These are phyloP conservation scores for Candida saitoana DNA, from an alignment of 805 yeast species.

Conservation along the genomic window DNA sequence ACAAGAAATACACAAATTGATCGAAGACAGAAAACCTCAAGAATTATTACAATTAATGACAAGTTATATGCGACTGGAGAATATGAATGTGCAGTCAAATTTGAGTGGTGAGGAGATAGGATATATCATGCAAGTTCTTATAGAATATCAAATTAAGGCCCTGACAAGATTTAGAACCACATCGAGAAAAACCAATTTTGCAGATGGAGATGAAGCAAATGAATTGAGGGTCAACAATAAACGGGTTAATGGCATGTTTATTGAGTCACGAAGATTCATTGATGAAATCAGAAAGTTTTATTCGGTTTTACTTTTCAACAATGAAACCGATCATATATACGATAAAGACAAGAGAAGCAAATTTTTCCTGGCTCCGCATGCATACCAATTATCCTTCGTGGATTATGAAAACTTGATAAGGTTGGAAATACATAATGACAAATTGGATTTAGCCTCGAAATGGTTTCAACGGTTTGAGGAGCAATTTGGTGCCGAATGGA, in stretches of 20 bases:
- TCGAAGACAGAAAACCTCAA: constrained; percentile 12
- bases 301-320: constrained; percentile 18
- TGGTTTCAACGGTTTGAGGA: constrained; percentile 35
- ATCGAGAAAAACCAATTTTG: neutral
- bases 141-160: constrained; percentile 16
- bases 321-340: constrained; percentile 17
- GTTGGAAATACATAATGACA: constrained; percentile 32
- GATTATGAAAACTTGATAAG: constrained; percentile 38
- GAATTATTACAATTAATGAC: constrained; percentile 11
- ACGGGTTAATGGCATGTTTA: neutral
- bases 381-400: constrained; percentile 10
- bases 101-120: constrained; percentile 18
- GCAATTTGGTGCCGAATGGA: constrained; percentile 13
- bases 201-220: constrained; percentile 5
- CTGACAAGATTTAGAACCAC: constrained; percentile 11
- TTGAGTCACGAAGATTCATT: neutral
- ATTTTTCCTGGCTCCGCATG: neutral
- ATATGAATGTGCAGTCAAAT: constrained; percentile 4
- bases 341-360: constrained; percentile 11
- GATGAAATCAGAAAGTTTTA: constrained; percentile 21
- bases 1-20: constrained; percentile 12
- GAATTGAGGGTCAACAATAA: too few relatives aligned
- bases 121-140: constrained; percentile 15
- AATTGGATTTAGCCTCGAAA: constrained; percentile 35
- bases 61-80: neutral